phyloP scores from a whole-genome alignment of 768 basidiomycete genomes.

The Trametes punicea region DNA sequence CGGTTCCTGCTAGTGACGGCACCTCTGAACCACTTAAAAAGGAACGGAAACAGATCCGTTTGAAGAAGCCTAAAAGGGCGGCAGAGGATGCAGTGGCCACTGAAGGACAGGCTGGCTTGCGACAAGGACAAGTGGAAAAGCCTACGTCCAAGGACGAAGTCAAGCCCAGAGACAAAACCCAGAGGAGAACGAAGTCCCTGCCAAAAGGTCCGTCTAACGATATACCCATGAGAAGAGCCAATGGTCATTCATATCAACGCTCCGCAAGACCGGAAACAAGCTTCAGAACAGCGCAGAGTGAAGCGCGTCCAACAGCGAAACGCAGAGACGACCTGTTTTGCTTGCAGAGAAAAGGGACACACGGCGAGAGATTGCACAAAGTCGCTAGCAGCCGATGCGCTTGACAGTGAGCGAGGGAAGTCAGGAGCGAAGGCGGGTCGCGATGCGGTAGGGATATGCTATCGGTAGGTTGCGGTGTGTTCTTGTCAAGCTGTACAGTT shows the following conservation, averaged over 20 bases:
- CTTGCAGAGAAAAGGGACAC: conserved; percentile 82
- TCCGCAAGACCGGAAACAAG: conserved; percentile 28
- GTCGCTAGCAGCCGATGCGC: conserved; percentile 26
- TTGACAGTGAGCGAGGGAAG: conserved; percentile 19
- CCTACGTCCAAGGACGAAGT: conserved; percentile 23
- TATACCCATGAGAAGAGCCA: too few species aligned
- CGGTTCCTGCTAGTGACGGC: conserved; percentile 7
- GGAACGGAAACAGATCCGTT: conserved; percentile 56
- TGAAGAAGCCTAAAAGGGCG: conserved; percentile 31
- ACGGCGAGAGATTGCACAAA: conserved; percentile 78
- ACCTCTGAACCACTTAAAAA: conserved; percentile 42
- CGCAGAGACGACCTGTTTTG: conserved; percentile 72
- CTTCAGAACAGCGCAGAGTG: conserved; percentile 58
- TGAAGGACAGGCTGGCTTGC: conserved; percentile 9
- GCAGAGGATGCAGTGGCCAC: neutral
- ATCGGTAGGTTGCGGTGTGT: conserved; percentile 30
- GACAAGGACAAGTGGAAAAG: conserved; percentile 17
- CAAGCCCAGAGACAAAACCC: conserved; percentile 24
- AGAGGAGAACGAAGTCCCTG: conserved; percentile 29
- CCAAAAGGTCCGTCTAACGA: conserved; percentile 23
- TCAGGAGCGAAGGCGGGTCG: conserved; percentile 39
- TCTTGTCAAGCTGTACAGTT: too few species aligned
- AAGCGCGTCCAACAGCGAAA: conserved; percentile 58
- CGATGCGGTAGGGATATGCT: conserved; percentile 65
- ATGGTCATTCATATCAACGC: conserved; percentile 1